A percentile compares a stretch with the other conserved stretches of the same genome.
These are phyloP conservation scores for Phaeoacremonium minimum DNA, from an alignment of 2,329 filamentous ascomycete genomes.

Conservation along the genomic window DNA sequence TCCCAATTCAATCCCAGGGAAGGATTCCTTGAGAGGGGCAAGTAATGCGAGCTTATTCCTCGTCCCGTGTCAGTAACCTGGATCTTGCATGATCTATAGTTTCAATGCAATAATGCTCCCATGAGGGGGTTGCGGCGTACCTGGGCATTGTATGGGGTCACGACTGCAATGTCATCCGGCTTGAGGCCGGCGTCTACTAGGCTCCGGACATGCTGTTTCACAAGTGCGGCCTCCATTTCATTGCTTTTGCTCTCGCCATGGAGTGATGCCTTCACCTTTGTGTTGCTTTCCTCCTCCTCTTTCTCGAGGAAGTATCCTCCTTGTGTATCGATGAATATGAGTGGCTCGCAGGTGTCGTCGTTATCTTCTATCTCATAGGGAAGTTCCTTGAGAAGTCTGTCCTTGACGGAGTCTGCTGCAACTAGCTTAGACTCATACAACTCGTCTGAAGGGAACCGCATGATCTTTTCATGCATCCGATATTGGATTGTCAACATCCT, in stretches of 20 bases:
- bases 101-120: conserved; percentile 2
- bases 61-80: conserved; percentile 15
- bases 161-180: conserved; percentile 81
- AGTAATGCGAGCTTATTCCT: conserved; percentile 65
- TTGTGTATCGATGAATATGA: conserved; percentile 95
- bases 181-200: conserved; percentile 77
- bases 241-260: conserved; percentile 76
- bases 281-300: conserved; percentile 65
- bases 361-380: conserved; percentile 73
- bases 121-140: conserved; percentile 28
- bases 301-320: conserved; percentile 88
- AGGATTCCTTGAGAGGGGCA: conserved; percentile 74
- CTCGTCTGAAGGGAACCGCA: conserved; percentile 87
- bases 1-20: conserved; percentile 85
- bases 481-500: conserved; percentile 96
- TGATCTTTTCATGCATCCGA: conserved; percentile 94
- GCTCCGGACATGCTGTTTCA: conserved; percentile 69
- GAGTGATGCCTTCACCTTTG: conserved; percentile 38
- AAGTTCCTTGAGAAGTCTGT: conserved; percentile 70
- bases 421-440: conserved; percentile 80
- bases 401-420: conserved; percentile 75
- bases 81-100: conserved; percentile 5
- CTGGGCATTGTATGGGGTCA: conserved; percentile 96
- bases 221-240: conserved; percentile 80
- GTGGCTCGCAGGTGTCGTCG: conserved; percentile 81